Evolutionary conservation across 345 rosid genomes (phyloP), one percentile per base, ranked within the genome.

Genomic region (Gossypium arboreum): DNA sequence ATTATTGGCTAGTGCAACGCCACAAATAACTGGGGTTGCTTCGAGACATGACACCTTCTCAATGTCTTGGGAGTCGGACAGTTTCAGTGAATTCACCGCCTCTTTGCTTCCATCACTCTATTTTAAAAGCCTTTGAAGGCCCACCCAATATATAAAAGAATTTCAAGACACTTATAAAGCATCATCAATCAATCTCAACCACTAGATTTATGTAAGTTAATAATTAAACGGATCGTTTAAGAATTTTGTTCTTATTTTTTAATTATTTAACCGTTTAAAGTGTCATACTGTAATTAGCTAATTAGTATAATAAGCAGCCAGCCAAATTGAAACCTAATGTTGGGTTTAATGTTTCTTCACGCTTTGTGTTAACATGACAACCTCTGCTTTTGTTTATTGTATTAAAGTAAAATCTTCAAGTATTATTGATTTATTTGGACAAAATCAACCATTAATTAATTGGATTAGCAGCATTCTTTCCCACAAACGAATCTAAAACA

Each of bases 21-120:
- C 20, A 34, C 45, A 34, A 16, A 62, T 62, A 29, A 7, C 16
- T 66, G 73, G 3, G n/a, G n/a, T 34, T n/a, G 29, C 48, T 52
- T 17, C 17, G n/a, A 11, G 41, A 51, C 61, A 54, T 71, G 25
- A 9, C 47, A 17, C 55, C 13, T 20, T 45, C 71, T 45, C 9
- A 5, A 4, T 18, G 10, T 25, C 54, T 20, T 12, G 6, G 24
- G 22, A 7, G 7, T 2, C 13, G 9, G 22, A 64, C 67, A 16
- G 45, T 54, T 22, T 51, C 56, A 3, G 54, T 50, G 17, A 50
- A 12, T 50, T 50, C 79, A 20, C 73, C 61, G 68, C 68, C 34
- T 56, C 73, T 56, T 34, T 3, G 55, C 29, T 17, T 20, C 9
- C 48, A 13, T 65, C 72, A 56, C 55, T 5, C 15, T 51, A 51